Base-by-base conservation (phyloP, 176 grass and related monocot genomes). In the Bonia amplexicaulis region DNA sequence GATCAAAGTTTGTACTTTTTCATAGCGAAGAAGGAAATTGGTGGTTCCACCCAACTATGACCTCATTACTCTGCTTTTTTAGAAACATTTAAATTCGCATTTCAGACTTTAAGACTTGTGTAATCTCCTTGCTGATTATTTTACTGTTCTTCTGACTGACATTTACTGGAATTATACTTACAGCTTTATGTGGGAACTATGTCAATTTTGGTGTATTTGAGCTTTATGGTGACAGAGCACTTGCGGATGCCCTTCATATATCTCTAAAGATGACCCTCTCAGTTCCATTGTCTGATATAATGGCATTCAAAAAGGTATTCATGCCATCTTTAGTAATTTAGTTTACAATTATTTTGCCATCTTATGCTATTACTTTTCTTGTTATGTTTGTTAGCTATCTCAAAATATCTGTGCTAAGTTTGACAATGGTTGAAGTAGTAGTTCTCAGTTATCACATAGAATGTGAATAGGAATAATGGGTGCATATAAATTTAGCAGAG, bases 131-230 rank as follows among this genome's bases (percentile, higher is more conserved):
- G 61, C 46, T 71, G n/a, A 78, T 77, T 67, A 77, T 87, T 42
- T 40, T 65, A 74, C 23, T 82, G 57, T 65, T 55, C 35, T 85
- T 87, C 51, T 89, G 23, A 86, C 6, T 69, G 37, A 4, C 66
- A 68, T 78, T 60, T 55, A 59, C 53, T 87, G 67, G 51, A 45
- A 85, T 6, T 82, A 10, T 45, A 82, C 22, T 62, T 83, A 57
- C 90, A 99, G 97, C 97, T 84, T 92, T 99, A 82, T 87, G 93
- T 54, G 93, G 97, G 42, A 99, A 94, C 88, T 99, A 99, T 71
- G 97, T 96, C 74, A 99, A 99, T 74, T 99, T 96, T 69, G 97
- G 97, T 69, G 97, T 99, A 65, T 99, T 99, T 88, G 97, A 99
- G 85, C 82, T 99, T 55, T 99, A 99, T 85, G 93, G 93, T 80